phyloP scores from a whole-genome alignment of 192 early-diverging fungal genomes.

The Linnemannia hyalina region DNA sequence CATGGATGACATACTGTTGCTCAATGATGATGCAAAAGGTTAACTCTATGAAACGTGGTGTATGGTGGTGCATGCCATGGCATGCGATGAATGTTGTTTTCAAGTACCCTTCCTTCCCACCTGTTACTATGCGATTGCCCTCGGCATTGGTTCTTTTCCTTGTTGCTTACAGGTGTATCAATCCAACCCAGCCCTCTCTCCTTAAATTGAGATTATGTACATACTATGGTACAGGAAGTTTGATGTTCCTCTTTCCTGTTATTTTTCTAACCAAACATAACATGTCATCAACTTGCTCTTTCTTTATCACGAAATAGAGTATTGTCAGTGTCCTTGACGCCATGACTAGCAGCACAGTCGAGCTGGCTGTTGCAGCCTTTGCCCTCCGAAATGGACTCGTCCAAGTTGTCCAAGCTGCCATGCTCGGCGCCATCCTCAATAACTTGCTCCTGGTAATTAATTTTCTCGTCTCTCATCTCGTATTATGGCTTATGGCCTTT shows the following conservation, averaged over 20 bases:
- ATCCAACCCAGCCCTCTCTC: neutral
- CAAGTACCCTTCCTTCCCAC: too few species aligned
- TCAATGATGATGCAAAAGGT: too few species aligned
- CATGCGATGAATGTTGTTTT: too few species aligned
- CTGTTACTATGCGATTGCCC: too few species aligned
- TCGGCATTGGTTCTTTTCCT: too few species aligned
- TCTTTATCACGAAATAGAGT: conserved; percentile 17
- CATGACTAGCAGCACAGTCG: conserved; percentile 56
- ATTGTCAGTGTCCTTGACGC: conserved; percentile 56
- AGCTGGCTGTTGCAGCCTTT: conserved; percentile 50
- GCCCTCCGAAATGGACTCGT: conserved; percentile 48
- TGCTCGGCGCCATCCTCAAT: conserved; percentile 92
- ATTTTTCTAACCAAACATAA: neutral
- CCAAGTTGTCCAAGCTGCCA: conserved; percentile 59
- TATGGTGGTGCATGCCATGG: too few species aligned
- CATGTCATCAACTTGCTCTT: neutral
- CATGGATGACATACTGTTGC: too few species aligned
- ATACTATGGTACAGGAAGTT: neutral
- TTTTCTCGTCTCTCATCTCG: conserved; percentile 23
- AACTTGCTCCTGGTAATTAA: conserved; percentile 88
- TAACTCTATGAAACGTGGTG: too few species aligned
- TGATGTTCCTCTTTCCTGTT: neutral
- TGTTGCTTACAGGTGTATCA: neutral
- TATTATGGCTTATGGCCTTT: conserved; percentile 45
- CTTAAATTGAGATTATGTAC: neutral